phyloP scores from a whole-genome alignment of 2,329 filamentous ascomycete species.

The Fusarium coicis region DNA sequence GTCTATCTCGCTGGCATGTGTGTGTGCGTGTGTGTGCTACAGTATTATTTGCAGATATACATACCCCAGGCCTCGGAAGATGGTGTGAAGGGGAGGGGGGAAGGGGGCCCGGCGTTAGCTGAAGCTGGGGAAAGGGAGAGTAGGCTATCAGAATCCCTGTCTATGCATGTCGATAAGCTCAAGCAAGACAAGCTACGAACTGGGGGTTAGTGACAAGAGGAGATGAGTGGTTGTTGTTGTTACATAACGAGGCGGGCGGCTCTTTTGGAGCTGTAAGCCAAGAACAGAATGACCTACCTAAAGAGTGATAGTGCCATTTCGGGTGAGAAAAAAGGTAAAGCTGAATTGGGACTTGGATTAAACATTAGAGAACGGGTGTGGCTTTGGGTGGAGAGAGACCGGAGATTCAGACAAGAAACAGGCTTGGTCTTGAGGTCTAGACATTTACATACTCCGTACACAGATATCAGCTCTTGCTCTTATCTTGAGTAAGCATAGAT shows the following conservation, averaged over 20 bases:
- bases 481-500: not conserved
- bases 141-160: slow-evolving; percentile 13
- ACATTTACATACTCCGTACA: not conserved
- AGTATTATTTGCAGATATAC: not conserved
- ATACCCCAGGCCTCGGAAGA: not conserved
- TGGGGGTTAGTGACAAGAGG: not conserved
- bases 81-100: slow-evolving; percentile 15
- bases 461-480: not conserved
- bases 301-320: not conserved
- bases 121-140: slow-evolving; percentile 7
- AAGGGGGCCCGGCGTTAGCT: not conserved
- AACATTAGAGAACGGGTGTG: not conserved
- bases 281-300: slow-evolving; percentile 3
- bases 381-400: not conserved
- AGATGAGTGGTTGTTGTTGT: slow-evolving; percentile 1
- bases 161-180: slow-evolving; percentile 4
- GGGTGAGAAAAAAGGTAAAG: not conserved
- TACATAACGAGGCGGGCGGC: slow-evolving; percentile 13
- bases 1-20: slow-evolving; percentile 16
- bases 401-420: not conserved
- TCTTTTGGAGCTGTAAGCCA: not conserved
- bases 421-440: slow-evolving; percentile 1
- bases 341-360: not conserved
- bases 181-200: not conserved
- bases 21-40: not conserved